Conservation (phyloP, 1,284 basidiomycete genomes). For the Cryptococcus amylolentus region DNA sequence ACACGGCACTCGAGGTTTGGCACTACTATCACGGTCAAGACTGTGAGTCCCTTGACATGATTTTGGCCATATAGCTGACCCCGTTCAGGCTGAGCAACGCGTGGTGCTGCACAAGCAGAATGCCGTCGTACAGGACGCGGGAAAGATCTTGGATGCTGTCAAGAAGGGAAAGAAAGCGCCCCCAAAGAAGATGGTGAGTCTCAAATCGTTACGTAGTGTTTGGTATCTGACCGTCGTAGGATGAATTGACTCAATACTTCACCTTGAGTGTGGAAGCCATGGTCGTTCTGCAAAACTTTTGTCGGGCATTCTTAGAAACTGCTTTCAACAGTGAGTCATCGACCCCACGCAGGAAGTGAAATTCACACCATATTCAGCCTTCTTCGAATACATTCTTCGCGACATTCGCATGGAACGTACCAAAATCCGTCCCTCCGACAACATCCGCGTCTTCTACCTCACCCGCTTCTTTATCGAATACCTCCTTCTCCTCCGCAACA, state of each 20-base stretch:
- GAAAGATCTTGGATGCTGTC: conserved; percentile 69
- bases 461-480: conserved; percentile 86
- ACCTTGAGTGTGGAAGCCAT: conserved; percentile 64
- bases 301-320: conserved; percentile 67
- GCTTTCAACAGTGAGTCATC: conserved; percentile 77
- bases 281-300: conserved; percentile 63
- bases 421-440: conserved; percentile 86
- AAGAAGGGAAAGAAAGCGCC: conserved; percentile 65
- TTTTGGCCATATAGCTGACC: neutral
- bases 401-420: conserved; percentile 86
- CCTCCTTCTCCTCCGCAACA: conserved; percentile 60
- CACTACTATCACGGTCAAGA: conserved; percentile 77
- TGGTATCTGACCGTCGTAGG: conserved; percentile 35
- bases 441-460: conserved; percentile 75
- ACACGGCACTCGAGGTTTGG: conserved; percentile 90
- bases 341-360: neutral
- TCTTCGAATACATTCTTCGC: conserved; percentile 76
- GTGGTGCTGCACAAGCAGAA: conserved; percentile 76
- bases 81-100: conserved; percentile 45
- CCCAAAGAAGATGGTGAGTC: conserved; percentile 53
- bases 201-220: neutral
- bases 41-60: conserved; percentile 45
- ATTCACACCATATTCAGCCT: conserved; percentile 56
- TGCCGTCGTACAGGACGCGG: conserved; percentile 70
- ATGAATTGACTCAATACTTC: conserved; percentile 50